A percentile compares a stretch with the other conserved stretches of the same genome.
These are phyloP conservation scores for Heterobasidion occidentale DNA, from an alignment of 1,284 basidiomycete genomes.

Conservation along the genomic window DNA sequence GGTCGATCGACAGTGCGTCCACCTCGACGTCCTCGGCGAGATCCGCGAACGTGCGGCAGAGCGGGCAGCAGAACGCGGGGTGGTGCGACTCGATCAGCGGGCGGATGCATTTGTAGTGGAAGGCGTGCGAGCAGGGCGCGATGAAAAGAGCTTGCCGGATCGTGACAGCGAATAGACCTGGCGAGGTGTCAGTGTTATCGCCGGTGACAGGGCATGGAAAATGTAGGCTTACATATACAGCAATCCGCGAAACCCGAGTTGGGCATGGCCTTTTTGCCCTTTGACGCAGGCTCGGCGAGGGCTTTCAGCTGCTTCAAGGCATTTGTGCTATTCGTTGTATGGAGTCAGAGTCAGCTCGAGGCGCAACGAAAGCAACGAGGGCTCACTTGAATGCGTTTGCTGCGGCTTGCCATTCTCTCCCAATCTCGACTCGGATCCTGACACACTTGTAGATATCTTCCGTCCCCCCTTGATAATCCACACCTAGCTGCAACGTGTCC, in stretches of 20 bases:
- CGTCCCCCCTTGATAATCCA: constrained; percentile 96
- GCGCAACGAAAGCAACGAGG: neutral
- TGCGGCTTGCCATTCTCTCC: constrained; percentile 83
- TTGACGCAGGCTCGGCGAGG: constrained; percentile 40
- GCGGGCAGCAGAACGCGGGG: constrained; percentile 91
- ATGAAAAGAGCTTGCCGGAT: constrained; percentile 97
- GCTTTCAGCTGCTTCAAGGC: constrained; percentile 78
- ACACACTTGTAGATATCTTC: constrained; percentile 98
- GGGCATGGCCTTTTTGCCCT: constrained; percentile 22
- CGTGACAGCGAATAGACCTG: constrained; percentile 86
- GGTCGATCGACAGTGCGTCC: constrained; percentile 34
- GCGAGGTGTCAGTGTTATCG: neutral
- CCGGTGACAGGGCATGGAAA: neutral
- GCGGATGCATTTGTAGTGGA: constrained; percentile 98
- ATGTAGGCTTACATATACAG: constrained; percentile 72
- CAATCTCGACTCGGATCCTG: constrained; percentile 91
- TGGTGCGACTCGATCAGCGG: constrained; percentile 84
- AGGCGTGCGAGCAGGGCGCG: constrained; percentile 93
- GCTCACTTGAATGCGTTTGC: constrained; percentile 91
- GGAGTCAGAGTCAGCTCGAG: constrained; percentile 1
- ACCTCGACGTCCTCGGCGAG: constrained; percentile 95
- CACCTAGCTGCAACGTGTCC: constrained; percentile 92
- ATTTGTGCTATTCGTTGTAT: constrained; percentile 42
- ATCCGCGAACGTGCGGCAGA: constrained; percentile 91
- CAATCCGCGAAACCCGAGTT: constrained; percentile 76